Percentiles rank a stretch among this genome's conserved stretches.
phyloP scores from a whole-genome alignment of 352 stramenopile genomes.

The Phytophthora cajani region DNA sequence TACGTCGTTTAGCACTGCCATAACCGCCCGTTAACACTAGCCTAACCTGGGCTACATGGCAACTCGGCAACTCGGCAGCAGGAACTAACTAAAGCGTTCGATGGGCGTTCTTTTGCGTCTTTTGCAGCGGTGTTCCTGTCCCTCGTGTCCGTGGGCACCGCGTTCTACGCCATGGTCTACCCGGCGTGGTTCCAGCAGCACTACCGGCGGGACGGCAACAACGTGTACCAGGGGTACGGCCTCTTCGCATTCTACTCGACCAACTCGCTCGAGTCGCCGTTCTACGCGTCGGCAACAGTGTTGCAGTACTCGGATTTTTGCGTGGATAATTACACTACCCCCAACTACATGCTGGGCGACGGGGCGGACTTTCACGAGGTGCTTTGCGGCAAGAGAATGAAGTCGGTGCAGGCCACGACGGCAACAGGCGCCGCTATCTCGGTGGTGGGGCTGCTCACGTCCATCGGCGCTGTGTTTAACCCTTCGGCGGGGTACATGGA shows the following conservation, averaged over 20 bases:
- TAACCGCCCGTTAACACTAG: slow-evolving; percentile 4
- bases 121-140: slow-evolving; percentile 78
- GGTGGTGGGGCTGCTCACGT: slow-evolving; percentile 63
- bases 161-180: slow-evolving; percentile 84
- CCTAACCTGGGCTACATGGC: neutral
- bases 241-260: slow-evolving; percentile 89
- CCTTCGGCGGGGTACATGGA: slow-evolving; percentile 79
- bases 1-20: slow-evolving; percentile 39
- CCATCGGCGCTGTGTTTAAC: slow-evolving; percentile 79
- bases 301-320: slow-evolving; percentile 85
- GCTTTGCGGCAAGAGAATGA: slow-evolving; percentile 77
- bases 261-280: slow-evolving; percentile 65
- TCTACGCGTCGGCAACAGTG: slow-evolving; percentile 82
- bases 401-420: slow-evolving; percentile 71
- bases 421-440: slow-evolving; percentile 65
- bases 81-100: neutral
- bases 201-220: slow-evolving; percentile 72
- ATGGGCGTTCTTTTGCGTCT: neutral
- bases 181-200: slow-evolving; percentile 89
- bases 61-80: neutral
- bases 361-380: slow-evolving; percentile 74
- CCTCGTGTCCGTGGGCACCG: slow-evolving; percentile 72
- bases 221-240: slow-evolving; percentile 84
- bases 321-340: slow-evolving; percentile 46
- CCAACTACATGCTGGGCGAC: slow-evolving; percentile 88